Evolutionary conservation across 2,329 filamentous ascomycete species (phyloP).

Genomic region (Botrytis galanthina): DNA sequence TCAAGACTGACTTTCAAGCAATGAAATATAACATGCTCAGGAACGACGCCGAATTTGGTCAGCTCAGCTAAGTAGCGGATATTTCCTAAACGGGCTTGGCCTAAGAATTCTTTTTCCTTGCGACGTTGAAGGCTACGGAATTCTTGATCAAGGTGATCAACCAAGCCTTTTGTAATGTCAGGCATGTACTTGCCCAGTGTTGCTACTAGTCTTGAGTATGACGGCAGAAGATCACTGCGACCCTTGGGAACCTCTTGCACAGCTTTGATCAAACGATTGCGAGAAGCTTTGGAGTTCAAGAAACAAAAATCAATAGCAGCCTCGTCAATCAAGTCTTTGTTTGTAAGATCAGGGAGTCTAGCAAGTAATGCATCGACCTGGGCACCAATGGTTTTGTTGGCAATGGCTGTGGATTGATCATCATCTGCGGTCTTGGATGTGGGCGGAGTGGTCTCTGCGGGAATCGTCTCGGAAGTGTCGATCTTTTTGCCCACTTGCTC

Average conservation of each 20-base stretch:
- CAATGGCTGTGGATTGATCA: slow-evolving; percentile 89
- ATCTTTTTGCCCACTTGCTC: slow-evolving; percentile 78
- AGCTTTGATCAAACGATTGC: slow-evolving; percentile 89
- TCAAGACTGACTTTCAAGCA: slow-evolving; percentile 97
- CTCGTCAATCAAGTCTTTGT: slow-evolving; percentile 88
- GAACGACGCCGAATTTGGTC: slow-evolving; percentile 96
- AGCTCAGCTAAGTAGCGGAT: slow-evolving; percentile 97
- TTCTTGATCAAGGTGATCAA: slow-evolving; percentile 90
- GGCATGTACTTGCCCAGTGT: slow-evolving; percentile 92
- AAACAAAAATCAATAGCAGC: slow-evolving; percentile 97
- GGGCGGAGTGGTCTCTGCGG: slow-evolving; percentile 43
- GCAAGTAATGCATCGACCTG: slow-evolving; percentile 90
- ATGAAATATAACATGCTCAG: slow-evolving; percentile 98
- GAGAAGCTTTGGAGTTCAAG: slow-evolving; percentile 94
- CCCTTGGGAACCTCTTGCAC: slow-evolving; percentile 94
- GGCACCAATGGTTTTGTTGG: slow-evolving; percentile 95
- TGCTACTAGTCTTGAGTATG: slow-evolving; percentile 89
- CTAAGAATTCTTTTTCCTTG: slow-evolving; percentile 96
- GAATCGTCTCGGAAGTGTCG: slow-evolving; percentile 50
- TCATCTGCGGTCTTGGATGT: slow-evolving; percentile 58
- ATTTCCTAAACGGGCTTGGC: slow-evolving; percentile 88
- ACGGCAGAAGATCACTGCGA: slow-evolving; percentile 82
- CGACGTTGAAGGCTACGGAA: slow-evolving; percentile 94
- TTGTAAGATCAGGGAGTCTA: slow-evolving; percentile 85
- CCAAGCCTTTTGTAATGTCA: slow-evolving; percentile 88